Percentiles rank a stretch among this genome's conserved stretches.
These are phyloP conservation scores for Wickerhamiella lipophila DNA, from an alignment of 805 yeast genomes.

Conservation along the genomic window DNA sequence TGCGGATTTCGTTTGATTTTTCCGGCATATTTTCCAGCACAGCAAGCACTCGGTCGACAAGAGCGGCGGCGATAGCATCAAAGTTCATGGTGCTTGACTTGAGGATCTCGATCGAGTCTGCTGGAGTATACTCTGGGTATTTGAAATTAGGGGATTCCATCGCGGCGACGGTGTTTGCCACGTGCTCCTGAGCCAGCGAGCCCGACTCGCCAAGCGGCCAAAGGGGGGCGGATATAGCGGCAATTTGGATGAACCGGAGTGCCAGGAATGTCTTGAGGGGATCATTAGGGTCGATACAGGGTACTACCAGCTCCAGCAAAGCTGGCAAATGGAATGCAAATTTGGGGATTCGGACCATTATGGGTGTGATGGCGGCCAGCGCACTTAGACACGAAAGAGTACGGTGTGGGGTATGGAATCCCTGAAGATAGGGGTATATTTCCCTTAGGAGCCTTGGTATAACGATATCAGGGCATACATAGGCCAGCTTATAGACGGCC, in stretches of 20 bases:
- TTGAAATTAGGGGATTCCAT: slow-evolving; percentile 32
- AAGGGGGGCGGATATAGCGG: slow-evolving; percentile 62
- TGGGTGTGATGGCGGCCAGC: slow-evolving; percentile 51
- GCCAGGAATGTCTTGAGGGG: slow-evolving; percentile 57
- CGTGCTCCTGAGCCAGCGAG: slow-evolving; percentile 31
- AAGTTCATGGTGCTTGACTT: slow-evolving; percentile 64
- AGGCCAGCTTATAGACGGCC: slow-evolving; percentile 34
- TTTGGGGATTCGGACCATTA: slow-evolving; percentile 47
- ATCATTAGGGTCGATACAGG: slow-evolving; percentile 85
- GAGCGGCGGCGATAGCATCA: slow-evolving; percentile 41
- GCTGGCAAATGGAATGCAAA: slow-evolving; percentile 72
- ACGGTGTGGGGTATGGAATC: slow-evolving; percentile 50
- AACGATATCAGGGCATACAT: slow-evolving; percentile 39
- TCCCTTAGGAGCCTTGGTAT: slow-evolving; percentile 36
- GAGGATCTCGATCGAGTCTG: slow-evolving; percentile 43
- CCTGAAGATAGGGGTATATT: slow-evolving; percentile 43
- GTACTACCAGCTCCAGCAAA: slow-evolving; percentile 51
- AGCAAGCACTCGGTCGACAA: slow-evolving; percentile 46
- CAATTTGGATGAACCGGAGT: slow-evolving; percentile 53
- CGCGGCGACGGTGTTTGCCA: slow-evolving; percentile 55
- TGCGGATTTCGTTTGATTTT: slow-evolving; percentile 33
- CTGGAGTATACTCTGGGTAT: slow-evolving; percentile 25
- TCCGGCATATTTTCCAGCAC: slow-evolving; percentile 61
- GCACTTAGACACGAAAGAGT: slow-evolving; percentile 58
- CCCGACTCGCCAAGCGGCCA: slow-evolving; percentile 29